These are phyloP conservation scores for Daedaleopsis nitida DNA, from an alignment of 768 basidiomycete genomes.

Conservation along the genomic window DNA sequence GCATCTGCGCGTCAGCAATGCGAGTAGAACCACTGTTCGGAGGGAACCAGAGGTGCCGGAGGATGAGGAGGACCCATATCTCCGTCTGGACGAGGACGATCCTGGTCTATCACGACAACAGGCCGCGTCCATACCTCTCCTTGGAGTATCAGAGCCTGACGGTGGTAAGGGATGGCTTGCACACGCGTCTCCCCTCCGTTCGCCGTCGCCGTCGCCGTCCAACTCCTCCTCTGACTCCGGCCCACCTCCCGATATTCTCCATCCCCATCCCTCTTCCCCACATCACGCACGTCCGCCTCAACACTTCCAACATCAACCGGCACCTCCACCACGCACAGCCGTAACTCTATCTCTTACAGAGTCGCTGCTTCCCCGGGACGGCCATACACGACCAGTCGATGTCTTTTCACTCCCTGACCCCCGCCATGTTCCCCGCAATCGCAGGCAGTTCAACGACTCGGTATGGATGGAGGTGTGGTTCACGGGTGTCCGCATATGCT, in stretches of 20 bases:
- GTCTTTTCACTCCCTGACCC: constrained; percentile 81
- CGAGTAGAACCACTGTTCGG: constrained; percentile 35
- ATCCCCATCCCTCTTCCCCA: constrained; percentile 29
- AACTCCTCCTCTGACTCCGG: constrained; percentile 46
- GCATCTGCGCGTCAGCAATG: constrained; percentile 53
- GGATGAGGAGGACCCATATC: constrained; percentile 65
- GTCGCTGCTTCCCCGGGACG: constrained; percentile 77
- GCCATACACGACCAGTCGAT: constrained; percentile 60
- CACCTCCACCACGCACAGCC: constrained; percentile 46
- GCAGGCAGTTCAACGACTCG: constrained; percentile 75
- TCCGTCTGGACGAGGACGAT: constrained; percentile 73
- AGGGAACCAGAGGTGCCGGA: constrained; percentile 26
- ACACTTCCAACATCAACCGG: constrained; percentile 34
- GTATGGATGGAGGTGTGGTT: constrained; percentile 73
- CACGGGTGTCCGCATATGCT: constrained; percentile 56
- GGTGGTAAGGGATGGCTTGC: constrained; percentile 65
- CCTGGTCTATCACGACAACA: constrained; percentile 37
- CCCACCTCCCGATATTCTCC: constrained; percentile 47
- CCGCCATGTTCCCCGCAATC: constrained; percentile 59
- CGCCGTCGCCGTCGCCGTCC: constrained; percentile 43
- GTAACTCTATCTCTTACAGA: constrained; percentile 74
- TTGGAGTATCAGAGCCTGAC: constrained; percentile 44
- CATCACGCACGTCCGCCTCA: constrained; percentile 16
- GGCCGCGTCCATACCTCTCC: constrained; percentile 39
- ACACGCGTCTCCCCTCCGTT: constrained; percentile 67